phyloP scores from a whole-genome alignment of 2,329 filamentous ascomycete genomes.

The Phoma sp. region DNA sequence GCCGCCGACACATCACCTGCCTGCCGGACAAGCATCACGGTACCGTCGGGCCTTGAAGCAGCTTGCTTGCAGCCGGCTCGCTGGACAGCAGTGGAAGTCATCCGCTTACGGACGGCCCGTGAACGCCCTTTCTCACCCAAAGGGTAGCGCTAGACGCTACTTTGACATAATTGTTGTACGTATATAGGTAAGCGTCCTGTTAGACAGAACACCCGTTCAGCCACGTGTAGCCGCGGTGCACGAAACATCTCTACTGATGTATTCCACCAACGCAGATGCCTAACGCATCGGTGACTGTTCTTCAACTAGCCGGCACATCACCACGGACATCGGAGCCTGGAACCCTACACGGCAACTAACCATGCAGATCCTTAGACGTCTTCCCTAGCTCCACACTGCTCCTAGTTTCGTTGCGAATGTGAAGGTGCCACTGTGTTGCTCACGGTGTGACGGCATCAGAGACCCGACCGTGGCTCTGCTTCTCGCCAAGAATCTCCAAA shows the following conservation, averaged over 20 bases:
- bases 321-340: background rate
- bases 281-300: background rate
- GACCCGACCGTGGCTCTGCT: conserved; percentile 1
- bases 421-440: background rate
- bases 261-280: background rate
- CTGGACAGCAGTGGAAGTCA: conserved; percentile 8
- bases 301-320: too few species aligned
- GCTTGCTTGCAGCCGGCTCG: background rate
- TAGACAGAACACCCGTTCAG: conserved; percentile 2
- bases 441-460: conserved; percentile 5
- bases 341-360: background rate
- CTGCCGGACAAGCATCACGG: conserved; percentile 5
- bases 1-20: conserved; percentile 14
- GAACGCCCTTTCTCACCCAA: conserved; percentile 12
- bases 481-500: conserved; percentile 8
- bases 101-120: conserved; percentile 34
- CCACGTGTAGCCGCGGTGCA: background rate
- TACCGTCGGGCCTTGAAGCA: conserved; percentile 5
- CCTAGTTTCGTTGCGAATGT: background rate
- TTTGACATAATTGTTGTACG: conserved; percentile 3
- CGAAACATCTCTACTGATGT: background rate
- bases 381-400: too few species aligned
- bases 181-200: background rate
- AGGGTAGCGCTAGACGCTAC: background rate
- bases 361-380: background rate